Percentiles rank a stretch among this genome's conserved stretches.
Conservation (phyloP, 1,284 basidiomycete genomes). For the Mycocalia duriaeana region DNA sequence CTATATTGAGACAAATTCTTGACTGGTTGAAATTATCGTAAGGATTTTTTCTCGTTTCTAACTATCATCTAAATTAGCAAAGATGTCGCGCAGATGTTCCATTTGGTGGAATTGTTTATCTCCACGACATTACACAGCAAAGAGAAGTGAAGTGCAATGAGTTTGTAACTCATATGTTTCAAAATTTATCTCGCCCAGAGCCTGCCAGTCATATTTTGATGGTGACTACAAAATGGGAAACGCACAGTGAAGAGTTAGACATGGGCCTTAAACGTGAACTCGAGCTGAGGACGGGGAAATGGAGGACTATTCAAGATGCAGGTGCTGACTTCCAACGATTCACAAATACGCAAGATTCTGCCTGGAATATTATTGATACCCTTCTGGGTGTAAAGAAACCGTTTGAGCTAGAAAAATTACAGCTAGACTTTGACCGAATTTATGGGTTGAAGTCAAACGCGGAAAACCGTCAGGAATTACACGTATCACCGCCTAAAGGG, state of each 20-base stretch:
- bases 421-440: neutral
- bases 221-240: neutral
- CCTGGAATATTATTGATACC: neutral
- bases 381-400: neutral
- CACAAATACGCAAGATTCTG: neutral
- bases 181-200: neutral
- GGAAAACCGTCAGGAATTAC: no score
- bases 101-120: neutral
- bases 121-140: neutral
- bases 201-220: neutral
- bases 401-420: neutral
- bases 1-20: neutral
- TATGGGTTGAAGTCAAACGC: no score
- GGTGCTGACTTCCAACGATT: neutral
- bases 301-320: neutral
- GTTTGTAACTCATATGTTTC: neutral
- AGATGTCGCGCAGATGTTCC: neutral
- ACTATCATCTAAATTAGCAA: no score
- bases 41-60: no score
- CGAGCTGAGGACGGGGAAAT: neutral
- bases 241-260: neutral
- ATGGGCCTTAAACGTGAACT: no score
- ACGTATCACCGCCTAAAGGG: no score
- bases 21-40: neutral
- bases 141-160: neutral